phyloP scores from a whole-genome alignment of 331 rosid species.

The Dryas integrifolia region DNA sequence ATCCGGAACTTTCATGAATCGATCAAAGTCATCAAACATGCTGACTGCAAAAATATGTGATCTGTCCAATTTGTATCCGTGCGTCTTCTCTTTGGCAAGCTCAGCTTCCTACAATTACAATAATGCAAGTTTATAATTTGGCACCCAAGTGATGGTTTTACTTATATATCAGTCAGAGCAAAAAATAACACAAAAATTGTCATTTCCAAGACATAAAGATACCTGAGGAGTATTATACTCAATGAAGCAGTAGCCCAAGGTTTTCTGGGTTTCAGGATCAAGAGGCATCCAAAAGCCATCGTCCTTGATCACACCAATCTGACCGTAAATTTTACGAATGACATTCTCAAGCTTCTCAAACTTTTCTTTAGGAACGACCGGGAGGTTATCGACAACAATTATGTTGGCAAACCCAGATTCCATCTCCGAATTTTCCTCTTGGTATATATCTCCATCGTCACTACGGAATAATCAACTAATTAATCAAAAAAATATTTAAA shows the following conservation, averaged over 20 bases:
- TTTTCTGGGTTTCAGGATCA: constrained; percentile 48
- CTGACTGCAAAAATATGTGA: constrained; percentile 67
- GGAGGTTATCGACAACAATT: constrained; percentile 78
- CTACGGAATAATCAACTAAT: constrained; percentile 24
- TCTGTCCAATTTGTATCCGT: constrained; percentile 81
- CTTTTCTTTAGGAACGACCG: constrained; percentile 72
- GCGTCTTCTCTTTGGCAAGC: constrained; percentile 80
- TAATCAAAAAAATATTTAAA: background rate
- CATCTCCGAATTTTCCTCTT: constrained; percentile 58
- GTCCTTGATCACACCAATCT: constrained; percentile 75
- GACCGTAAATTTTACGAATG: constrained; percentile 67
- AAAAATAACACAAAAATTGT: background rate
- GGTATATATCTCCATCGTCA: constrained; percentile 61
- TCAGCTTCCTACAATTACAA: constrained; percentile 75
- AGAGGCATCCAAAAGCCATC: constrained; percentile 92
- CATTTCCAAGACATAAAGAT: background rate
- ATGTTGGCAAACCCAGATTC: constrained; percentile 75
- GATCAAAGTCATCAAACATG: constrained; percentile 79
- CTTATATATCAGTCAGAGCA: background rate
- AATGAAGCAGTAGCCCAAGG: constrained; percentile 73
- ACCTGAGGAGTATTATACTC: constrained; percentile 90
- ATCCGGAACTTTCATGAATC: constrained; percentile 78
- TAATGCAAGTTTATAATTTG: background rate
- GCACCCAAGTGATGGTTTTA: background rate
- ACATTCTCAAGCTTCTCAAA: constrained; percentile 81